Base-by-base conservation (phyloP, 768 basidiomycete genomes). In the Sutorius australiensis region DNA sequence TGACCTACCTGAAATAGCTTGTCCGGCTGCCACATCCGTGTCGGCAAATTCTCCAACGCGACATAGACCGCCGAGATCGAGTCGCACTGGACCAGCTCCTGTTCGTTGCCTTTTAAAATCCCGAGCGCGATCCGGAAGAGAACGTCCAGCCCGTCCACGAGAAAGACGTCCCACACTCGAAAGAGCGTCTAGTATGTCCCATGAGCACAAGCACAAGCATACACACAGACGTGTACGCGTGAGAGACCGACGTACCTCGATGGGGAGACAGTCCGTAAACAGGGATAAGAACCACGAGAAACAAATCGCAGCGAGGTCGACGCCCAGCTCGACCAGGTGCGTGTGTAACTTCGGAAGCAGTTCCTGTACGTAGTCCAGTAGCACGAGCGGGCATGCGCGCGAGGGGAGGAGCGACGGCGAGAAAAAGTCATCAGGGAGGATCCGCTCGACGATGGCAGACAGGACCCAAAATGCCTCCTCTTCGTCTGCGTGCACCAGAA, bases 271-370 rank as follows among this genome's bases (percentile, higher is more conserved):
- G 60, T 97, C 94, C 0, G 95, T 97, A 64, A 98, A 98, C 19
- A 99, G 75, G 3, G 92, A 94, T 24, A 99, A 74, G 72, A 98
- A 97, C 97, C 97, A 99, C 12, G 94, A 95, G 75, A 99, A 99
- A 55, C 93, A 97, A 55, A 98, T 92, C 0, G 95, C 94, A 3
- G 86, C 85, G 2, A 99, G 78, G 65, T 99, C 95, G 12, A 98
- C 85, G 5, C 88, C 92, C 1, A 95, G 81, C 12, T 86, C 79
- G 2, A 77, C 78, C 34, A 98, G 75, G 61, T 98, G 93, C 0
- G 74, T 66, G 49, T 87, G 81, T 1, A 98, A 73, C 67, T 83
- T 87, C 0, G 93, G 94, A 7, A 82, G 75, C 40, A 76, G 67
- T 56, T 92, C 88, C 42, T 84, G 83, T 4, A 98, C 88, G 56